These are phyloP conservation scores for Pichia sp. DNA, from an alignment of 1,139 yeast species.

Conservation along the genomic window DNA sequence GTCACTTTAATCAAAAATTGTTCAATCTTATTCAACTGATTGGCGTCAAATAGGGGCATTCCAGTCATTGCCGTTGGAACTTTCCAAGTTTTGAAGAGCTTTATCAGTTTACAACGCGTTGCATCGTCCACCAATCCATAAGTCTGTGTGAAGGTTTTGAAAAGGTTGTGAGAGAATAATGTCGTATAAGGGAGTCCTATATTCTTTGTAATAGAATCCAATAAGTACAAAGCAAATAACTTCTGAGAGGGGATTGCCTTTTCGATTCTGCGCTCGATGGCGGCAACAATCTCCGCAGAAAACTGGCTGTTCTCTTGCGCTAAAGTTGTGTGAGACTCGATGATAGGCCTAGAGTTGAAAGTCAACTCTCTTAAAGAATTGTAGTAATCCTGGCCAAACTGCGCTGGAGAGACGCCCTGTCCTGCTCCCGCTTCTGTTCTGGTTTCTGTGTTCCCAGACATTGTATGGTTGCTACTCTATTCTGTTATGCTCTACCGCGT, in stretches of 20 bases:
- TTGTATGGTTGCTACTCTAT: too few species aligned
- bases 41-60: conserved; percentile 64
- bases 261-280: conserved; percentile 58
- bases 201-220: conserved; percentile 91
- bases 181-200: conserved; percentile 85
- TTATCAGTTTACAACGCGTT: conserved; percentile 66
- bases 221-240: conserved; percentile 70
- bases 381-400: conserved; percentile 53
- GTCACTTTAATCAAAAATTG: conserved; percentile 58
- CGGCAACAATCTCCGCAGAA: conserved; percentile 72
- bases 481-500: too few species aligned
- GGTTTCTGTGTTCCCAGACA: neutral
- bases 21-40: conserved; percentile 67
- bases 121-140: conserved; percentile 72
- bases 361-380: conserved; percentile 70
- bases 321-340: conserved; percentile 74
- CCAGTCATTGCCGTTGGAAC: conserved; percentile 51
- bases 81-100: conserved; percentile 87
- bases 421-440: too few species aligned
- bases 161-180: conserved; percentile 60
- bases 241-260: conserved; percentile 77
- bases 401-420: neutral
- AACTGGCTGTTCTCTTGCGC: conserved; percentile 77
- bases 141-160: conserved; percentile 63
- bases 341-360: conserved; percentile 84